phyloP scores from a whole-genome alignment of 140 eudicot species.

The Flaveria floridana region DNA sequence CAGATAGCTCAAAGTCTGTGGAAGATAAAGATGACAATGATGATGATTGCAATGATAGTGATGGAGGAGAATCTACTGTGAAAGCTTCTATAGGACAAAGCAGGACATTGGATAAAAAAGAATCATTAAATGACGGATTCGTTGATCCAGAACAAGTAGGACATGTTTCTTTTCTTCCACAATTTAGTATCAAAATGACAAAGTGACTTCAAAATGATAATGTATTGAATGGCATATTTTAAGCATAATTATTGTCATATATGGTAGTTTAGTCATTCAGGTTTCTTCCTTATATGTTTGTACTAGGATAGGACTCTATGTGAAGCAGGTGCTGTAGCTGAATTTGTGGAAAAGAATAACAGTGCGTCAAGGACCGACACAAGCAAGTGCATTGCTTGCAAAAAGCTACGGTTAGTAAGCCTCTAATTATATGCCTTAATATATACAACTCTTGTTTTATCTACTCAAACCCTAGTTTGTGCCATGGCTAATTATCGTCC shows the following conservation, averaged over 20 bases:
- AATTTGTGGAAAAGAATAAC: constrained; percentile 32
- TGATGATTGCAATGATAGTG: constrained; percentile 24
- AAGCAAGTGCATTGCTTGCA: constrained; percentile 45
- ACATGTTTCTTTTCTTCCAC: constrained; percentile 3
- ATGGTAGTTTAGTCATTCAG: constrained; percentile 8
- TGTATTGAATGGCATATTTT: not conserved
- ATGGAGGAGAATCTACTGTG: constrained; percentile 31
- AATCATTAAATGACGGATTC: constrained; percentile 24
- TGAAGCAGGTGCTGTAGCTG: constrained; percentile 38
- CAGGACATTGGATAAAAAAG: constrained; percentile 7
- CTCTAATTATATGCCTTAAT: constrained; percentile 3
- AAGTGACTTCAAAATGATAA: constrained; percentile 5
- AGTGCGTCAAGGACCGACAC: constrained; percentile 20
- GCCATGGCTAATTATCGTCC: not conserved
- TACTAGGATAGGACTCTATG: constrained; percentile 56
- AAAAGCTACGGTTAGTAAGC: constrained; percentile 57
- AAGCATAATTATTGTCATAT: not conserved
- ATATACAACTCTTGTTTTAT: not conserved
- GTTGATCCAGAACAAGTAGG: constrained; percentile 13
- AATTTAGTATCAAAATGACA: not conserved
- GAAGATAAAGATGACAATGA: constrained; percentile 30
- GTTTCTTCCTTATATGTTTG: constrained; percentile 30
- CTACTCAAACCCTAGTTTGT: not conserved
- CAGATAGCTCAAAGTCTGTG: constrained; percentile 30
- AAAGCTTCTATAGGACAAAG: constrained; percentile 22